Percentiles rank a stretch among this genome's conserved stretches.
Conservation (phyloP, 2,329 filamentous ascomycete genomes). For the Cercospora canescens region DNA sequence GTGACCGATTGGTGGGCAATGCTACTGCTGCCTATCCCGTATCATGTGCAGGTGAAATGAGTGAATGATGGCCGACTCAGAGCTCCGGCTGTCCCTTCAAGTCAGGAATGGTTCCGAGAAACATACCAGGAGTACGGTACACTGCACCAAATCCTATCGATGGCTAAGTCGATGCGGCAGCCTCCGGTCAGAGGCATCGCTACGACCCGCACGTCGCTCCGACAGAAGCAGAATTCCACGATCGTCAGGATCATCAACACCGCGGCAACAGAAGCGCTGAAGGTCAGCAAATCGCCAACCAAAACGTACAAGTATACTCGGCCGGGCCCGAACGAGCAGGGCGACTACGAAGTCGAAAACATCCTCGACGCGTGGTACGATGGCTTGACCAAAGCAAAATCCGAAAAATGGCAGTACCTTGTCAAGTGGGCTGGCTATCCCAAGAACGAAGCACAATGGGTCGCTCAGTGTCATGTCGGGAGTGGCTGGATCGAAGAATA, state of each 20-base stretch:
- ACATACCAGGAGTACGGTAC: background rate
- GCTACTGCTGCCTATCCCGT: background rate
- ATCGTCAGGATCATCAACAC: background rate
- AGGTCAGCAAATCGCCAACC: background rate
- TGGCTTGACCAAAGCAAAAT: background rate
- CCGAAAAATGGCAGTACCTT: background rate
- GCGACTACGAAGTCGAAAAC: background rate
- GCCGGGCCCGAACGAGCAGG: background rate
- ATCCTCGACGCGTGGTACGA: background rate
- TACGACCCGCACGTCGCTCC: background rate
- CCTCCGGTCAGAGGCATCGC: background rate
- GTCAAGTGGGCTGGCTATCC: background rate
- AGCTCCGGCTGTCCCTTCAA: background rate
- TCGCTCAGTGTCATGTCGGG: background rate
- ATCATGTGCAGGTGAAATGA: background rate
- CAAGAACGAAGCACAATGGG: background rate
- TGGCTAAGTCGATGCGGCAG: background rate
- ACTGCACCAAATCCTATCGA: background rate
- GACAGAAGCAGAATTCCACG: background rate
- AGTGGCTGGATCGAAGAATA: background rate
- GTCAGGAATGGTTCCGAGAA: background rate
- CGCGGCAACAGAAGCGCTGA: background rate
- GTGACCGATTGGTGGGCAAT: background rate
- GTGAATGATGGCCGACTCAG: background rate
- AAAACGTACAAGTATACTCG: background rate